phyloP scores from a whole-genome alignment of 352 stramenopile species.

The Phytophthora podocarpi region DNA sequence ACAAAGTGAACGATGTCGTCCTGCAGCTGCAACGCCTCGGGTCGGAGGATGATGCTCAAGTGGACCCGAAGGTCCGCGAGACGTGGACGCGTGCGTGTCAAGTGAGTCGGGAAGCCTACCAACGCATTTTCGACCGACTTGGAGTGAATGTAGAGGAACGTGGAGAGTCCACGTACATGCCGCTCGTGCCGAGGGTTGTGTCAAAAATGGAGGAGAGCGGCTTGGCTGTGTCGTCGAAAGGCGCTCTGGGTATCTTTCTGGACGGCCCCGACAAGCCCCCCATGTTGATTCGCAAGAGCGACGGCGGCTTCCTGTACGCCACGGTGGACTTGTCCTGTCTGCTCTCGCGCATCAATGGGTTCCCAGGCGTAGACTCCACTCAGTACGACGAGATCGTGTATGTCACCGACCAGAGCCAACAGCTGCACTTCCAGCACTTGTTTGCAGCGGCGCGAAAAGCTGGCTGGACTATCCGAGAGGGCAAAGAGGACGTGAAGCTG shows the following conservation, averaged over 20 bases:
- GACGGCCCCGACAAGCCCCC: slow-evolving; percentile 71
- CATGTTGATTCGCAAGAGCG: slow-evolving; percentile 85
- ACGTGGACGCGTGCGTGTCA: slow-evolving; percentile 72
- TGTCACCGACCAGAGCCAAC: slow-evolving; percentile 81
- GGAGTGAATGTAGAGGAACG: slow-evolving; percentile 66
- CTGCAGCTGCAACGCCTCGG: slow-evolving; percentile 74
- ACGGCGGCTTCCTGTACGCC: slow-evolving; percentile 82
- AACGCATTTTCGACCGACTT: slow-evolving; percentile 70
- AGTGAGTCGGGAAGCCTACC: slow-evolving; percentile 73
- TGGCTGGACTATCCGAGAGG: slow-evolving; percentile 46
- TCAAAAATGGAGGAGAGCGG: slow-evolving; percentile 48
- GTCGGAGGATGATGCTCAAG: not conserved
- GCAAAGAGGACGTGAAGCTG: slow-evolving; percentile 52
- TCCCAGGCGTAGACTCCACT: slow-evolving; percentile 64
- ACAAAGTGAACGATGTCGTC: slow-evolving; percentile 67
- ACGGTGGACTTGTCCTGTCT: slow-evolving; percentile 78
- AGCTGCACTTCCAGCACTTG: slow-evolving; percentile 82
- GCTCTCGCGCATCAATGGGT: slow-evolving; percentile 74
- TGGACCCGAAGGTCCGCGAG: slow-evolving; percentile 48
- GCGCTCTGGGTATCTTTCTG: slow-evolving; percentile 77
- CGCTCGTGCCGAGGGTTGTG: slow-evolving; percentile 54
- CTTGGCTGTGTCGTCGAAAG: slow-evolving; percentile 59
- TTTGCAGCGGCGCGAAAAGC: slow-evolving; percentile 63
- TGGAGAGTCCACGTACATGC: slow-evolving; percentile 81
- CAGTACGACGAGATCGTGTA: slow-evolving; percentile 84